Evolutionary conservation across 192 early-diverging fungal genomes (phyloP).

Genomic region (Neocallimastix lanati): DNA sequence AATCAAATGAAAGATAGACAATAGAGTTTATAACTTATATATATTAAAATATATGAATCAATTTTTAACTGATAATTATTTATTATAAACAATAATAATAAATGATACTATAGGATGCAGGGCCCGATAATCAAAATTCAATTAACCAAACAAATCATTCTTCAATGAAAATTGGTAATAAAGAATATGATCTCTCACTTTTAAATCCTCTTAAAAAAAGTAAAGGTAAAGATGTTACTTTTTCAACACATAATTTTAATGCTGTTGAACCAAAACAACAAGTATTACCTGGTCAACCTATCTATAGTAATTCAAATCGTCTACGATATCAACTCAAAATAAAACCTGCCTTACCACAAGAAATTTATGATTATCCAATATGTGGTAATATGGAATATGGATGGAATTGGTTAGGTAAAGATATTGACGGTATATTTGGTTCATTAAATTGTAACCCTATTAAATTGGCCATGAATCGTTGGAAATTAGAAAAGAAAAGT

Average conservation of each 20-base stretch:
- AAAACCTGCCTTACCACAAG: neutral
- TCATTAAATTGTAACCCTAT: neutral
- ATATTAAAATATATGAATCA: too few relatives aligned
- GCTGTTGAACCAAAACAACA: neutral
- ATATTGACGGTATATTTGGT: neutral
- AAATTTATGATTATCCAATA: neutral
- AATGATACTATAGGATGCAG: neutral
- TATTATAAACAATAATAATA: neutral
- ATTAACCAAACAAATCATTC: neutral
- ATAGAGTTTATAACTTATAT: too few relatives aligned
- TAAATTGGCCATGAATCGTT: neutral
- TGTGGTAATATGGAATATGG: neutral
- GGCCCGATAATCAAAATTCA: neutral
- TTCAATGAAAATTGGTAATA: neutral
- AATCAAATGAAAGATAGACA: too few relatives aligned
- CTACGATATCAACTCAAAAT: neutral
- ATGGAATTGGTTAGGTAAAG: neutral
- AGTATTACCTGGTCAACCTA: neutral
- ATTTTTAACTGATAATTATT: too few relatives aligned
- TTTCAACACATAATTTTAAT: neutral
- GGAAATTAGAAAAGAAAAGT: neutral
- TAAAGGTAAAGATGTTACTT: neutral
- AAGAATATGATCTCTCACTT: neutral
- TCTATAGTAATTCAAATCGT: neutral
- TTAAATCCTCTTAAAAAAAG: neutral